Base-by-base conservation (phyloP, 805 yeast genomes). In the Kodamaea sagamina region DNA sequence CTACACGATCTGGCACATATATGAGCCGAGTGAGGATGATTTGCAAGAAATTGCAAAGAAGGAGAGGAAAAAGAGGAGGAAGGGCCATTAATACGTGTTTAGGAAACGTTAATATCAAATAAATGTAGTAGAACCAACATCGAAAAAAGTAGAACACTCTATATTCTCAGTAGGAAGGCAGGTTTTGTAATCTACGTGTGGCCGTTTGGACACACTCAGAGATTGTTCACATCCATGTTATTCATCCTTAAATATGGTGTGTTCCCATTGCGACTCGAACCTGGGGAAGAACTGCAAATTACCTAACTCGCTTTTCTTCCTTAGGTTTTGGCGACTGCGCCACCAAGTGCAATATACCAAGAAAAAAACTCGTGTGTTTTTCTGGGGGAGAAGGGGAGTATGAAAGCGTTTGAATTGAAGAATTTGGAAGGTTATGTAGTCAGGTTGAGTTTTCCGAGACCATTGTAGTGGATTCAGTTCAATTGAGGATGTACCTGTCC, bases 1-100 rank as follows among this genome's bases (percentile, higher is more conserved):
- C 65, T 89, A 92, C 62, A 95, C 89, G 25, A 85, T 92, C 43
- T 92, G 98, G 98, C 97, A 89, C 63, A 84, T 89, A 38, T 86
- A 84, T 60, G 95, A 86, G 58, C 95, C 95, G 11, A 84, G 90
- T 66, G 90, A 84, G 61, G 92, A 86, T 56, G 95, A 86, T 65
- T 68, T 86, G 50, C 71, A 74, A 51, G 80, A 81, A 52, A 85
- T 86, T 42, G 84, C 88, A 2, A 72, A 71, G 52, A 70, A 79
- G 61, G 95, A 86, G 62, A 72, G 89, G 52, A 77, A 75, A 53
- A 80, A 77, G 62, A 75, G 87, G 65, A 72, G 81, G 47, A 38
- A 43, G 40, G 44, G 44, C 13, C 18, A 25, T 21, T 26, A 35
- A 22, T 29, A 31, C 36, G 41, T 36, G 18, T 22, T 24, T 13